These are phyloP conservation scores for Talaromyces atroroseus DNA, from an alignment of 2,329 filamentous ascomycete genomes.

Conservation along the genomic window DNA sequence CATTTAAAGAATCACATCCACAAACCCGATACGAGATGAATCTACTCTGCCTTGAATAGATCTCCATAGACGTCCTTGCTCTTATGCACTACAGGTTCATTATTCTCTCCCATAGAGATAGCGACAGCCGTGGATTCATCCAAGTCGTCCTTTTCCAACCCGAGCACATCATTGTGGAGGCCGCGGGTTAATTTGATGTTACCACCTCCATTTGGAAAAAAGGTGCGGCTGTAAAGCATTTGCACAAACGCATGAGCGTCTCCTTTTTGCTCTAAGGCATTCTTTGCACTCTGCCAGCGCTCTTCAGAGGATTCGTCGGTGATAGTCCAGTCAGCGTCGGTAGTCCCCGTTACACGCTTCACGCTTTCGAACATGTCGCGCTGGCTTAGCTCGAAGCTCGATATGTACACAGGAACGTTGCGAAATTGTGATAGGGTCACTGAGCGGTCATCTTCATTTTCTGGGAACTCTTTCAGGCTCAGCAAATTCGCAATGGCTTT, in stretches of 20 bases:
- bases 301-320: conserved; percentile 42
- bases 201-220: conserved; percentile 41
- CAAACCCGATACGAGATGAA: not conserved
- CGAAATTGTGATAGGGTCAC: conserved; percentile 41
- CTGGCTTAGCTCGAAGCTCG: conserved; percentile 56
- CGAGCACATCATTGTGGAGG: conserved; percentile 4
- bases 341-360: conserved; percentile 53
- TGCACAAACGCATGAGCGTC: conserved; percentile 42
- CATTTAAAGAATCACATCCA: too few relatives aligned
- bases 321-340: conserved; percentile 57
- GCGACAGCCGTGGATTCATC: conserved; percentile 1
- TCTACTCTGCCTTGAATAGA: not conserved
- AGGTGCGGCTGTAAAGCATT: conserved; percentile 53
- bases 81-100: not conserved
- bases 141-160: conserved; percentile 10
- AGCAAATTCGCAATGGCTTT: conserved; percentile 50
- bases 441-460: conserved; percentile 31
- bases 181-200: conserved; percentile 5
- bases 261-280: conserved; percentile 38
- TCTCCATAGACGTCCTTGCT: not conserved
- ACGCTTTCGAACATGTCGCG: conserved; percentile 61
- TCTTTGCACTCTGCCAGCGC: conserved; percentile 46
- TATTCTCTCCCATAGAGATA: not conserved
- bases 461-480: conserved; percentile 40
- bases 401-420: conserved; percentile 49